These are phyloP conservation scores for Puya raimondii DNA, from an alignment of 176 grass and related monocot species.

Conservation along the genomic window DNA sequence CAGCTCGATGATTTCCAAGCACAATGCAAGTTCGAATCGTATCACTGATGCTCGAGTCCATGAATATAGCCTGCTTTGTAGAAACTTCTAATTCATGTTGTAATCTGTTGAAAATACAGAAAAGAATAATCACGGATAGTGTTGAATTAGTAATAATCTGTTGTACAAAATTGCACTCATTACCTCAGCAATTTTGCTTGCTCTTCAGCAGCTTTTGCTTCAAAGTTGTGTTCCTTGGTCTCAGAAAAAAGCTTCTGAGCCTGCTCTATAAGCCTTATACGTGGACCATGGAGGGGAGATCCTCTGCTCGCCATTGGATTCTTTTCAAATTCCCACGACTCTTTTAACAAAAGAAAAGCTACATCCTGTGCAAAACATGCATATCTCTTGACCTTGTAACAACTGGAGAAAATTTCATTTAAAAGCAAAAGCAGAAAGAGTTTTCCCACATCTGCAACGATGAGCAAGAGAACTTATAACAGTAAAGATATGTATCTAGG, in stretches of 20 bases:
- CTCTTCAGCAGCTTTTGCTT: constrained; percentile 86
- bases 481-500: background rate
- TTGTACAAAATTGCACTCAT: background rate
- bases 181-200: constrained; percentile 89
- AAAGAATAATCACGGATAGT: background rate
- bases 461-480: background rate
- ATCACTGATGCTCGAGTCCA: constrained; percentile 96
- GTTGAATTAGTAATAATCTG: background rate
- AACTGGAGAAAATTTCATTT: background rate
- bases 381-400: background rate
- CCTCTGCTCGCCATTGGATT: constrained; percentile 94
- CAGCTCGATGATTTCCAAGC: constrained; percentile 89
- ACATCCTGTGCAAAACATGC: constrained; percentile 43
- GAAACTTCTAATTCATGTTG: constrained; percentile 95
- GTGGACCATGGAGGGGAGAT: constrained; percentile 67
- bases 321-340: constrained; percentile 80
- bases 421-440: background rate
- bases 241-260: constrained; percentile 82
- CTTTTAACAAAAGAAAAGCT: constrained; percentile 91
- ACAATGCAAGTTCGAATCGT: constrained; percentile 93
- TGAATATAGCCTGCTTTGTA: constrained; percentile 89
- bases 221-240: constrained; percentile 86
- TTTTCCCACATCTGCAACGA: background rate
- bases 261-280: constrained; percentile 74
- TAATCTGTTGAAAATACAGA: constrained; percentile 37